These are phyloP conservation scores for Scytalidium lignicola DNA, from an alignment of 2,329 filamentous ascomycete species.

Conservation along the genomic window DNA sequence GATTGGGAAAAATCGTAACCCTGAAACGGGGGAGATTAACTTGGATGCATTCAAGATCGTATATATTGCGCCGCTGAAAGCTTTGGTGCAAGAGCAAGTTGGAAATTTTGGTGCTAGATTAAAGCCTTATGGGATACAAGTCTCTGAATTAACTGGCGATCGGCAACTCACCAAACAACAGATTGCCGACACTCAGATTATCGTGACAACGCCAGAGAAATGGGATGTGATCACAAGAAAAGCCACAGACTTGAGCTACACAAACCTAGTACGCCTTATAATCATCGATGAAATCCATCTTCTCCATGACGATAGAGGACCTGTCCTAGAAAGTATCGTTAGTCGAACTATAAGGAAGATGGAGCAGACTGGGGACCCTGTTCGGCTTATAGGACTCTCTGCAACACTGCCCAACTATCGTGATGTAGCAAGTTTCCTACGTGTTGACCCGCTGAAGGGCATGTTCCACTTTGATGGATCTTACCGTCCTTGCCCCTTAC, in stretches of 20 bases:
- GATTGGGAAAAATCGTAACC: conserved; percentile 90
- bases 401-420: conserved; percentile 95
- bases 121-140: conserved; percentile 83
- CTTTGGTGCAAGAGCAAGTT: conserved; percentile 94
- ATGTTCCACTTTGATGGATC: conserved; percentile 96
- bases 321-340: conserved; percentile 94
- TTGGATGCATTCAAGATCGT: conserved; percentile 98
- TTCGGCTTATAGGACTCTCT: conserved; percentile 86
- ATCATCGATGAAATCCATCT: conserved; percentile 98
- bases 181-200: conserved; percentile 95
- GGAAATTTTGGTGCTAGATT: conserved; percentile 93
- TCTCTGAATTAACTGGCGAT: conserved; percentile 95
- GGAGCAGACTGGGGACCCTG: conserved; percentile 90
- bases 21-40: conserved; percentile 86
- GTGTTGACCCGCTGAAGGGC: conserved; percentile 78
- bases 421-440: conserved; percentile 92
- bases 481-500: conserved; percentile 87
- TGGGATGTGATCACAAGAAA: conserved; percentile 99
- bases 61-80: conserved; percentile 94
- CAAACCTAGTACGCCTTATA: conserved; percentile 89
- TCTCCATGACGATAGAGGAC: conserved; percentile 93
- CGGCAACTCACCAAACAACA: conserved; percentile 98
- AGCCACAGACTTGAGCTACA: conserved; percentile 94
- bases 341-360: conserved; percentile 87
- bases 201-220: conserved; percentile 97